Percentiles rank a stretch among this genome's conserved stretches.
phyloP scores from a whole-genome alignment of 2,329 filamentous ascomycete species.

The Colletotrichum gloeosporioides region DNA sequence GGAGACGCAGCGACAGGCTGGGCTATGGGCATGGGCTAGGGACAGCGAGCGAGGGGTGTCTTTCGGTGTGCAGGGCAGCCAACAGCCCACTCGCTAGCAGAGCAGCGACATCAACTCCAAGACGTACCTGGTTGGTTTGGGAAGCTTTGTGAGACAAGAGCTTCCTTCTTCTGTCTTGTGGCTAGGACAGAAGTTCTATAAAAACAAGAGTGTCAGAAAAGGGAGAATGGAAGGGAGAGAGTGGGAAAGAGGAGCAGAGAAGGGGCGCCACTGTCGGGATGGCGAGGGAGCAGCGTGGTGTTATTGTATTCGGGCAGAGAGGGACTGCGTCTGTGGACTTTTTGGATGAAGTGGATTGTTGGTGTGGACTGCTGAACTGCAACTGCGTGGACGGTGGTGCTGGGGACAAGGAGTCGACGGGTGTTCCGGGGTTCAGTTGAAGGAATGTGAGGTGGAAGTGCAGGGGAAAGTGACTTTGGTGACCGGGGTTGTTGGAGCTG shows the following conservation, averaged over 20 bases:
- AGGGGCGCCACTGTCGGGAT: neutral
- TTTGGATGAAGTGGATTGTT: neutral
- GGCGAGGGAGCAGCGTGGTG: slow-evolving; percentile 1
- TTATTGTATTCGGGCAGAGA: slow-evolving; percentile 15
- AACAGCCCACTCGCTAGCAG: neutral
- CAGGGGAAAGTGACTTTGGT: neutral
- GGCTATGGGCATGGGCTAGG: neutral
- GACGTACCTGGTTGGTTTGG: slow-evolving; percentile 11
- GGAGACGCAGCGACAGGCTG: neutral
- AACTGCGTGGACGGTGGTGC: neutral
- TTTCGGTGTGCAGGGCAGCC: neutral
- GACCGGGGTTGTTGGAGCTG: neutral
- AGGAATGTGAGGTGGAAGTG: neutral
- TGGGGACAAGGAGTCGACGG: neutral
- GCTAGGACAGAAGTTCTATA: slow-evolving; percentile 18
- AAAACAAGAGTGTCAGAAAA: slow-evolving; percentile 5
- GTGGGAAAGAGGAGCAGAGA: slow-evolving; percentile 10
- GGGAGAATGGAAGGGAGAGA: slow-evolving; percentile 21
- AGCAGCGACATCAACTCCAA: neutral
- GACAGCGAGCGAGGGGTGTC: neutral
- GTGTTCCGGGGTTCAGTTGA: slow-evolving; percentile 18
- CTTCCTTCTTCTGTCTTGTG: slow-evolving; percentile 19
- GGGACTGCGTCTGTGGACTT: neutral
- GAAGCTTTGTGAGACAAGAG: slow-evolving; percentile 12
- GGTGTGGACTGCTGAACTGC: neutral